Base-by-base conservation (phyloP, 352 stramenopile genomes). In the Phytophthora fragariae region DNA sequence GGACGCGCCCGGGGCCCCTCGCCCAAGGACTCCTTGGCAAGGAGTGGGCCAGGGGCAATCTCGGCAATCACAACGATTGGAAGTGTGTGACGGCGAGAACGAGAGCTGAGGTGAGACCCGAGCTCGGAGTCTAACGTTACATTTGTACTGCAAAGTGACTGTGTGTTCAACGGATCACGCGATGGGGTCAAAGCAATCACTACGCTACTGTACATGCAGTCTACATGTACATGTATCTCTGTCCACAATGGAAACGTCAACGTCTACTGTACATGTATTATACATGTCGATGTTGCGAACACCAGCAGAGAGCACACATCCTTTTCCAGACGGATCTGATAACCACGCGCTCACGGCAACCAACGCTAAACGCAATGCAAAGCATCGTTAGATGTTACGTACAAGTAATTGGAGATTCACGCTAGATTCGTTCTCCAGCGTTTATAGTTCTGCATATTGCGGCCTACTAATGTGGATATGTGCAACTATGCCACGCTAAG, bases 391-490 rank as follows among this genome's bases (percentile, higher is more conserved):
- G 3, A 6, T n/a, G 11, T 47, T 4, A 47, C 10, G 12, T 47
- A n/a, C 11, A 19, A n/a, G 19, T 21, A 21, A 21, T 21, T 58
- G 37, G 57, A 72, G 65, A 73, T 73, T 73, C 68, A 54, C 46
- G 46, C 53, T 24, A 68, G 66, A 73, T 73, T 73, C 67, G 67
- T 57, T 58, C 53, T 62, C 49, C n/a, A 19, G 39, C 52, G 17
- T 53, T 73, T 68, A 68, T 62, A 52, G 41, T 63, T 62, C 39
- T 69, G 63, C 44, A 50, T 11, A 21, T 54, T 41, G 35, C 9
- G 14, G 35, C 9, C 35, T 19, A 24, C 14, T 35, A 19, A 14
- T 53, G 21, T 41, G 35, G 35, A 5, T 41, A 8, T 0, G 9
- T 41, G 35, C 1, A 12, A 41, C 35, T 41, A 41, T 15, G 35